These are phyloP conservation scores for Aspergillus conjunctus DNA, from an alignment of 495 filamentous ascomycete genomes.

Conservation along the genomic window DNA sequence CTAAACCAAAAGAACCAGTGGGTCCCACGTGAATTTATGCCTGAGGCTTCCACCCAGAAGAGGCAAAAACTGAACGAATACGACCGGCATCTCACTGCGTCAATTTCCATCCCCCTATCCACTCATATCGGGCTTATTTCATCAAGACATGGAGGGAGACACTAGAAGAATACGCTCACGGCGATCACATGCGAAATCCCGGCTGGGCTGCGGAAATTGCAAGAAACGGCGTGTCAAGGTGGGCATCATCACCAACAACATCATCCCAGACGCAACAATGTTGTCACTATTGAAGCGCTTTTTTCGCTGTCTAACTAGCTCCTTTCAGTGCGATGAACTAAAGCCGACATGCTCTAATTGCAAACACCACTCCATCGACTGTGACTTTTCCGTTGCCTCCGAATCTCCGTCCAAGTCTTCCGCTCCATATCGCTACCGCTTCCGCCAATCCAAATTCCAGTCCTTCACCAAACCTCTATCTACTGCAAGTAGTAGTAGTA, in stretches of 20 bases:
- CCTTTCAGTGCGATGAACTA: constrained; percentile 42
- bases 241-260: background rate
- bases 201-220: constrained; percentile 30
- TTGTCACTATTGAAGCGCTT: background rate
- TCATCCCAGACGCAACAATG: background rate
- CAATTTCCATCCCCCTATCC: background rate
- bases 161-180: constrained; percentile 23
- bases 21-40: background rate
- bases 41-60: constrained; percentile 5
- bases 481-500: background rate
- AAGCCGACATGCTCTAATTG: constrained; percentile 40
- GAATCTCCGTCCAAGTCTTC: constrained; percentile 8
- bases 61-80: constrained; percentile 21
- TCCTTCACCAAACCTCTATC: background rate
- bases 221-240: constrained; percentile 33
- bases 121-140: background rate
- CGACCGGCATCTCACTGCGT: background rate
- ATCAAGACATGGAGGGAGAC: background rate
- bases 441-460: constrained; percentile 30
- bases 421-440: constrained; percentile 22
- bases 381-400: constrained; percentile 29
- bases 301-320: constrained; percentile 10
- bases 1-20: no score
- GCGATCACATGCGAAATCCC: constrained; percentile 29
- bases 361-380: constrained; percentile 35